Evolutionary conservation across 768 basidiomycete species (phyloP), one percentile per base, ranked within the genome.

Genomic region (Collybia nuda): DNA sequence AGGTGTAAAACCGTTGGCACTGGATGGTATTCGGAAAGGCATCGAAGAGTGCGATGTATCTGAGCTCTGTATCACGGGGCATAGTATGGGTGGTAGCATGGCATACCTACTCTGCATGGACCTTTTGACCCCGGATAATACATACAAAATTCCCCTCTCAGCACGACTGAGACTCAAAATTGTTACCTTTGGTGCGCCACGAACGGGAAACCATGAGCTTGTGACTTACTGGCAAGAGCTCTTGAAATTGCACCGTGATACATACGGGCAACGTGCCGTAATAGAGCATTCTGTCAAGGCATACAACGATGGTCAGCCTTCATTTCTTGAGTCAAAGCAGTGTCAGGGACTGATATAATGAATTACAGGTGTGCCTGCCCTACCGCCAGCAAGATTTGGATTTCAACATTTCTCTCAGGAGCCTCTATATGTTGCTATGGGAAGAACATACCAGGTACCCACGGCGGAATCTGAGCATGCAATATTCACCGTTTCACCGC

Each of bases 31-130:
- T 18, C 59, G 60, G 19, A 66, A 68, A 51, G 76, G 70, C 5
- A 56, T 81, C 11, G 38, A 60, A 12, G 62, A 68, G 47, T 59
- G 76, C 46, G 66, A 62, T 5, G 59, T 68, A 23, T 54, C 50
- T 17, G 78, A 80, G 55, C 47, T 84, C 15, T 71, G 81, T 12
- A 54, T 82, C 24, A 80, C 78, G 1, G 82, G 81, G 1, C 82
- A 85, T 58, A 82, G 79, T 48, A 75, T 83, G 75, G 81, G 82
- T 37, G 79, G 71, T 18, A 73, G 74, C 18, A 58, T 84, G n/a
- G 68, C 72, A 14, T 80, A 79, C 61, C 64, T 84, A 19, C 66
- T 81, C 38, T 68, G 71, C 38, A 57, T 82, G 17, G 79, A 81
- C 48, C 55, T 81, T 17, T 63, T 84, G 32, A 48, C 66, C 5